Conservation (phyloP, 192 early-diverging fungal genomes). For the Rhizoclosmatium globosum region DNA sequence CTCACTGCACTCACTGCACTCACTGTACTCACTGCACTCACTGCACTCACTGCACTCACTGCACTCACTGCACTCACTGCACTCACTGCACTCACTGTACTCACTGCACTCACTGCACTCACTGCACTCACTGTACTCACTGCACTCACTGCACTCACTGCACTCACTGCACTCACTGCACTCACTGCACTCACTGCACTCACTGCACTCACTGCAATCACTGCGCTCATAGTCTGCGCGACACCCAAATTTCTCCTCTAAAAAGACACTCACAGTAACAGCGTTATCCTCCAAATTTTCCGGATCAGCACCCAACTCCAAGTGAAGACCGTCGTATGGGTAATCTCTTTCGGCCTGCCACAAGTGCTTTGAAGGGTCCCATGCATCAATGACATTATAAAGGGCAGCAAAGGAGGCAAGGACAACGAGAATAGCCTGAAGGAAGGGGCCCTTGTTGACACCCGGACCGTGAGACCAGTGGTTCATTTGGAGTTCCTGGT, state of each 20-base stretch:
- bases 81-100: too few species aligned
- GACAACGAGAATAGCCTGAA: constrained; percentile 37
- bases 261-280: constrained; percentile 40
- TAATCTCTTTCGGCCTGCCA: constrained; percentile 58
- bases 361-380: constrained; percentile 50
- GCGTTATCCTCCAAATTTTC: constrained; percentile 47
- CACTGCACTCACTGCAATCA: too few species aligned
- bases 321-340: constrained; percentile 58
- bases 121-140: too few species aligned
- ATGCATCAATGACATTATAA: constrained; percentile 37
- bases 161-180: too few species aligned
- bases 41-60: too few species aligned
- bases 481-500: constrained; percentile 56
- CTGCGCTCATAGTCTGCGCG: not conserved
- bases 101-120: too few species aligned
- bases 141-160: too few species aligned
- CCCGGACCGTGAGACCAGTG: constrained; percentile 52
- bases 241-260: not conserved
- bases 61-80: too few species aligned
- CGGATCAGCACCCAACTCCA: constrained; percentile 65
- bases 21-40: too few species aligned
- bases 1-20: too few species aligned
- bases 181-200: too few species aligned
- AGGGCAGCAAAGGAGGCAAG: constrained; percentile 35
- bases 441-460: constrained; percentile 25